Evolutionary conservation across 345 rosid species (phyloP).

Genomic region (Microthlaspi erraticum): DNA sequence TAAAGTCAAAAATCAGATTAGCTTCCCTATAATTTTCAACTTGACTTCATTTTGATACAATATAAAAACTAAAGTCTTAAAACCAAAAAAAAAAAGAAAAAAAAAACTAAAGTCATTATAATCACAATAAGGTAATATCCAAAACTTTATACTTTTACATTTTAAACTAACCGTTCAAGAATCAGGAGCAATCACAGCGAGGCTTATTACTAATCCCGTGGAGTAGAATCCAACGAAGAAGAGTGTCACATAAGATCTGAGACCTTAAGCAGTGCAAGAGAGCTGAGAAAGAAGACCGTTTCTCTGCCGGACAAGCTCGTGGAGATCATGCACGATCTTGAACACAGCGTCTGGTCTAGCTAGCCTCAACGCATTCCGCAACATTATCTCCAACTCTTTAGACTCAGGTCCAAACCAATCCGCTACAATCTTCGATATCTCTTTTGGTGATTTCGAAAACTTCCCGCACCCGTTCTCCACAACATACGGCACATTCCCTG

Average conservation of each 20-base stretch:
- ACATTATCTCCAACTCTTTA: conserved; percentile 77
- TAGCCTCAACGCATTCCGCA: conserved; percentile 79
- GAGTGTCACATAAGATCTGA: background rate
- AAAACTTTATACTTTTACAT: background rate
- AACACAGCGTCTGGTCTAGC: conserved; percentile 95
- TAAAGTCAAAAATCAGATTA: too few species aligned
- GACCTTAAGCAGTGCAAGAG: conserved; percentile 50
- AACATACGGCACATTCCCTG: conserved; percentile 90
- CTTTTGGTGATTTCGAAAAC: conserved; percentile 81
- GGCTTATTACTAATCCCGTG: background rate
- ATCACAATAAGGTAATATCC: too few species aligned
- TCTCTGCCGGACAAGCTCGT: conserved; percentile 80
- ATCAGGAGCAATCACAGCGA: background rate
- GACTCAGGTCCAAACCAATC: conserved; percentile 88
- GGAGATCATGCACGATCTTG: conserved; percentile 94
- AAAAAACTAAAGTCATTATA: too few species aligned
- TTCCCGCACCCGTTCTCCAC: conserved; percentile 94
- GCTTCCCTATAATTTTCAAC: too few species aligned
- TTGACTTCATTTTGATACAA: background rate
- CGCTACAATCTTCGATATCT: conserved; percentile 76
- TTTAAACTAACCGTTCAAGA: background rate
- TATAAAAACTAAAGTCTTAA: background rate
- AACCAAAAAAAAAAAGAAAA: too few species aligned
- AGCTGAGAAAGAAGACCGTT: conserved; percentile 58
- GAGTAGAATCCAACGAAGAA: background rate